Percentiles rank a stretch among this genome's conserved stretches.
Conservation (phyloP, 2,329 filamentous ascomycete genomes). For the Hymenoscyphus fructigenus region DNA sequence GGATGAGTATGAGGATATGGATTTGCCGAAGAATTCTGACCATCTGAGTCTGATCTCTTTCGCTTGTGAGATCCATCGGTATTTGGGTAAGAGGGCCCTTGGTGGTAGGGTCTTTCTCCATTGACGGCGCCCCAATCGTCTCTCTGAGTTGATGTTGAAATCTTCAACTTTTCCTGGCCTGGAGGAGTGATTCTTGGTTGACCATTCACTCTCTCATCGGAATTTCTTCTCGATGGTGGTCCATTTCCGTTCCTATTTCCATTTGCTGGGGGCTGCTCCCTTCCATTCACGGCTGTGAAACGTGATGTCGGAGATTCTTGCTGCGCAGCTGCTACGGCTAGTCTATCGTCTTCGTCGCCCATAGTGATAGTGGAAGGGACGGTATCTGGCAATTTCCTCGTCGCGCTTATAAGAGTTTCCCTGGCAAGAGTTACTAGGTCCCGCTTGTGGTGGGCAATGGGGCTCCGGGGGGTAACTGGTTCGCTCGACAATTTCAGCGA, state of each 20-base stretch:
- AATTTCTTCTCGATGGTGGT: conserved; percentile 26
- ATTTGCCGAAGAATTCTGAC: conserved; percentile 40
- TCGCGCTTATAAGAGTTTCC: conserved; percentile 23
- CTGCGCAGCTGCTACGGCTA: conserved; percentile 12
- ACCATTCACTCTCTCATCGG: conserved; percentile 35
- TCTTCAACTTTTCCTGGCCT: conserved; percentile 37
- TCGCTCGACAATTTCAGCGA: conserved; percentile 19
- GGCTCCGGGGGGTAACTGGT: conserved; percentile 22
- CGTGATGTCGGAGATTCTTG: conserved; percentile 35
- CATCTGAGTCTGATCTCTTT: conserved; percentile 67
- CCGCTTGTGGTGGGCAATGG: conserved; percentile 18
- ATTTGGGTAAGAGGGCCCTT: conserved; percentile 28
- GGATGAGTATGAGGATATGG: conserved; percentile 35
- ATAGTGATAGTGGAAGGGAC: conserved; percentile 2
- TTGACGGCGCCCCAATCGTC: conserved; percentile 34
- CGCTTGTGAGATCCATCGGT: conserved; percentile 55
- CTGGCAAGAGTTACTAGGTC: conserved; percentile 30
- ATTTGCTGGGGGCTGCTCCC: conserved; percentile 10
- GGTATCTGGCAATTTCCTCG: conserved; percentile 1
- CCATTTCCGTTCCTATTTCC: conserved; percentile 23
- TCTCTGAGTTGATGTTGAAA: conserved; percentile 31
- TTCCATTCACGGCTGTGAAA: conserved; percentile 38
- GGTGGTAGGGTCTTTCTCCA: conserved; percentile 28
- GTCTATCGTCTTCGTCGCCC: conserved; percentile 21
- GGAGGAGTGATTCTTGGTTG: conserved; percentile 34